These are phyloP conservation scores for Fusarium verrucosum DNA, from an alignment of 2,329 filamentous ascomycete genomes.

Conservation along the genomic window DNA sequence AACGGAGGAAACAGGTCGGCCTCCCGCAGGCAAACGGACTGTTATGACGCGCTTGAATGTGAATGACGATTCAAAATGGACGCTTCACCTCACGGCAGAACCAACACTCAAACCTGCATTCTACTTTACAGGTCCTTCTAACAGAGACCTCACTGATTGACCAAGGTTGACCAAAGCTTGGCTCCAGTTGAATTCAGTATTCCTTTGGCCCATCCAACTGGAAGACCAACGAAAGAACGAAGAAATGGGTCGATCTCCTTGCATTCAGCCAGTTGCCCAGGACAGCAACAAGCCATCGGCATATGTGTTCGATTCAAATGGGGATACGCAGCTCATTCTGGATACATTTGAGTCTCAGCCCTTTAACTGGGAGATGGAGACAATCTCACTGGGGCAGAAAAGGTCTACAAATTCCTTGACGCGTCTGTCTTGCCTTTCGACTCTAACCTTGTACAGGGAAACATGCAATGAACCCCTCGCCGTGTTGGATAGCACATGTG, in stretches of 20 bases:
- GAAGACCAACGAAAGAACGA: too few relatives aligned
- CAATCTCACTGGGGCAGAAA: not conserved
- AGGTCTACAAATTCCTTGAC: not conserved
- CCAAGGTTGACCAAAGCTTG: too few relatives aligned
- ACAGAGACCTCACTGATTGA: fast-evolving
- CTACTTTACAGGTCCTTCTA: fast-evolving
- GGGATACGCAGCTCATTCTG: not conserved
- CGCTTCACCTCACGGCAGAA: fast-evolving
- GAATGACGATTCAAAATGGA: not conserved
- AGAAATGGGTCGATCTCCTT: too few relatives aligned
- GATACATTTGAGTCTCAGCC: fast-evolving
- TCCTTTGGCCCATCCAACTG: too few relatives aligned
- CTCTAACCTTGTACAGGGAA: fast-evolving
- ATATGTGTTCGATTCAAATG: not conserved
- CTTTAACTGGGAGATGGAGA: not conserved
- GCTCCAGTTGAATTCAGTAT: too few relatives aligned
- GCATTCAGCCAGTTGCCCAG: too few relatives aligned
- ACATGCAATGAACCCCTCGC: fast-evolving
- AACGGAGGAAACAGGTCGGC: not conserved
- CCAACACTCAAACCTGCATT: fast-evolving
- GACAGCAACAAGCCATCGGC: not conserved
- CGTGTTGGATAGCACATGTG: fast-evolving
- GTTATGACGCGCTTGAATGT: not conserved
- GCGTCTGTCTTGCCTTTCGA: too few relatives aligned
- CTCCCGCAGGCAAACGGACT: not conserved